Evolutionary conservation across 257 asterid genomes (phyloP).

Genomic region (Haberlea rhodopensis): DNA sequence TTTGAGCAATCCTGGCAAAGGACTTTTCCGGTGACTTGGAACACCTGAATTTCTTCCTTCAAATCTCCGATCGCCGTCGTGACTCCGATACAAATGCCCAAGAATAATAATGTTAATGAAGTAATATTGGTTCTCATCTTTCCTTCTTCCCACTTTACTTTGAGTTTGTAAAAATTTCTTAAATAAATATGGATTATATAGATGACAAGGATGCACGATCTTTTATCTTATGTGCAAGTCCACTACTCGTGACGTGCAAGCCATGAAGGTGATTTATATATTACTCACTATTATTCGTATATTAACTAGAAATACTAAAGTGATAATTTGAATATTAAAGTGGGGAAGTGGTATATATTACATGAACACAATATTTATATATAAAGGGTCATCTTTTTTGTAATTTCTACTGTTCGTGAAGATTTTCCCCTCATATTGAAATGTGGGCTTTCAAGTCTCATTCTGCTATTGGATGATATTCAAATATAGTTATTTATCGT

Average conservation of each 20-base stretch:
- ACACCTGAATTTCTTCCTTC: conserved; percentile 28
- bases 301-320: too few species aligned
- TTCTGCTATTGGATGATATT: too few species aligned
- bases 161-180: not conserved
- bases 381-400: too few species aligned
- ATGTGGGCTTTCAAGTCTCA: too few species aligned
- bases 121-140: not conserved
- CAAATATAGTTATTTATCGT: too few species aligned
- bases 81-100: not conserved
- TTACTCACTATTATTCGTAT: too few species aligned
- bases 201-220: not conserved
- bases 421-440: too few species aligned
- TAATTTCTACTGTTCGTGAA: too few species aligned
- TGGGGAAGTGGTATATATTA: too few species aligned
- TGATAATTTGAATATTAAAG: too few species aligned
- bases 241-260: not conserved
- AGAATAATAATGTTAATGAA: not conserved
- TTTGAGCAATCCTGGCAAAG: conserved; percentile 78
- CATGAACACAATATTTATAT: too few species aligned
- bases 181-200: not conserved
- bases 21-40: conserved; percentile 70
- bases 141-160: not conserved
- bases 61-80: conserved; percentile 22
- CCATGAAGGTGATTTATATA: not conserved
- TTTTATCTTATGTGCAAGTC: not conserved